phyloP scores from a whole-genome alignment of 2,329 filamentous ascomycete genomes.

The Venturiaceae sp. region DNA sequence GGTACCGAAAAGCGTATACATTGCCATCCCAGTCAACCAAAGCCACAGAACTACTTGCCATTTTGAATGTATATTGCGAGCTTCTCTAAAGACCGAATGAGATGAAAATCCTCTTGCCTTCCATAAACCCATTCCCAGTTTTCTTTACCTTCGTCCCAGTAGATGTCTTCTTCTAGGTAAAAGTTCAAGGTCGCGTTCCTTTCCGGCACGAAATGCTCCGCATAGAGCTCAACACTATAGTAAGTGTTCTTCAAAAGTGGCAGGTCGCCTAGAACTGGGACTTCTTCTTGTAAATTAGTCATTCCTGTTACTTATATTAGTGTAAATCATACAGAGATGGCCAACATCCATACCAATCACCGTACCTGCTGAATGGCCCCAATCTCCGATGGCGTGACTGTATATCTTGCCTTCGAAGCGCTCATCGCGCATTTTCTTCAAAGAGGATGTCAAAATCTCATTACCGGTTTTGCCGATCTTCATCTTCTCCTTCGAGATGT shows the following conservation, averaged over 20 bases:
- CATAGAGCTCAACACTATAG: not conserved
- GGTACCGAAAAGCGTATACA: too few species aligned
- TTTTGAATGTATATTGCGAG: not conserved
- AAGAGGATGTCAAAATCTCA: not conserved
- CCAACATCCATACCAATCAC: not conserved
- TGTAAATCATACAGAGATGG: not conserved
- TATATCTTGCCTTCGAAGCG: not conserved
- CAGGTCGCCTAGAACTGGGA: not conserved
- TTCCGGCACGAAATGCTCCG: not conserved
- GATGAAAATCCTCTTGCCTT: not conserved
- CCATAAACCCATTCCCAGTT: not conserved
- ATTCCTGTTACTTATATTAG: not conserved
- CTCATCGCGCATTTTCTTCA: not conserved
- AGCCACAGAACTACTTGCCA: not conserved
- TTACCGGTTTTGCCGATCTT: not conserved
- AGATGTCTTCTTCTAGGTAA: not conserved
- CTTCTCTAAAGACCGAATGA: not conserved
- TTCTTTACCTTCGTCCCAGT: not conserved
- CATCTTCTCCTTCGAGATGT: not conserved
- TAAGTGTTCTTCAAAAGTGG: not conserved
- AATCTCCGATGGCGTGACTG: not conserved
- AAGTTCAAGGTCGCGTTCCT: not conserved
- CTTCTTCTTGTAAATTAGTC: not conserved
- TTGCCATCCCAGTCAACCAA: too few species aligned
- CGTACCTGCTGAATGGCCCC: not conserved